These are phyloP conservation scores for Apiospora aurea DNA, from an alignment of 2,329 filamentous ascomycete species.

Conservation along the genomic window DNA sequence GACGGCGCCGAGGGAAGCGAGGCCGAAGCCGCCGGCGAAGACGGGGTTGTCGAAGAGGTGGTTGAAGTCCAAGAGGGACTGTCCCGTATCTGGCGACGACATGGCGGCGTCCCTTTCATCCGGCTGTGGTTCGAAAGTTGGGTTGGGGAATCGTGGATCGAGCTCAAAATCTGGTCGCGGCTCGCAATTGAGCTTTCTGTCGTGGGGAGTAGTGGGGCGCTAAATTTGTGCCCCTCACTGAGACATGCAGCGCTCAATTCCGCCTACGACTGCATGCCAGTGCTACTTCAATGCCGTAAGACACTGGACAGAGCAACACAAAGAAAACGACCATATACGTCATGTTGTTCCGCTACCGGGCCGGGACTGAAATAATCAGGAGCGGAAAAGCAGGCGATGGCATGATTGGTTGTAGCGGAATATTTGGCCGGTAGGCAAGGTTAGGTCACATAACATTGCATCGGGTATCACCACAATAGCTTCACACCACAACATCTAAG, in stretches of 20 bases:
- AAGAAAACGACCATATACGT: no score
- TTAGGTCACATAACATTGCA: neutral
- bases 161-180: neutral
- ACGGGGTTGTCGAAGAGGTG: conserved; percentile 69
- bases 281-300: no score
- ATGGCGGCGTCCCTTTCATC: neutral
- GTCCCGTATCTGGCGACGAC: conserved; percentile 10
- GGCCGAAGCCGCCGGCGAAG: conserved; percentile 80
- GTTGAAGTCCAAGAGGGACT: conserved; percentile 56
- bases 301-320: no score
- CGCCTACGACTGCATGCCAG: no score
- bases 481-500: neutral
- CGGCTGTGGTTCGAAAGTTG: neutral
- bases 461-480: neutral
- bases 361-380: no score
- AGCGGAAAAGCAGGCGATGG: no score
- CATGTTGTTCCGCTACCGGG: no score
- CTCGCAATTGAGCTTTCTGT: neutral
- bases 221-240: neutral
- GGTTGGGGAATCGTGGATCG: neutral
- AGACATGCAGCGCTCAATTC: no score
- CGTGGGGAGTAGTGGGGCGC: neutral
- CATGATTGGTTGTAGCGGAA: no score
- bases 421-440: no score
- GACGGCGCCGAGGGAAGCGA: conserved; percentile 85